A percentile compares a stretch with the other conserved stretches of the same genome.
phyloP scores from a whole-genome alignment of 257 asterid genomes.

The Petrea volubilis region DNA sequence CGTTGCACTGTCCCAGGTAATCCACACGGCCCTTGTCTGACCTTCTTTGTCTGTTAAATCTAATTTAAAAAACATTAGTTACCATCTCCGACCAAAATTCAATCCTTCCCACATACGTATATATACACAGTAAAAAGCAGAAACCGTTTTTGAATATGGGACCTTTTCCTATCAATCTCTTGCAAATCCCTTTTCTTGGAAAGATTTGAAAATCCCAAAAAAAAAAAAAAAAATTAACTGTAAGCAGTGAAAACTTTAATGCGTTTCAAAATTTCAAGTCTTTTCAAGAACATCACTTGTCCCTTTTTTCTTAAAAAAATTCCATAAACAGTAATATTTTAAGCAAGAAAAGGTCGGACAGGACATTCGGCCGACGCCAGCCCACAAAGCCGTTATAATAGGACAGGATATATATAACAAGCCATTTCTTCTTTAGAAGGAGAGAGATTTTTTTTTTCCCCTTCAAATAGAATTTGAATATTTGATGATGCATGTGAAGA shows the following conservation, averaged over 20 bases:
- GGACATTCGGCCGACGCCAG: constrained; percentile 41
- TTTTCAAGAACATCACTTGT: neutral
- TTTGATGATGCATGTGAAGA: constrained; percentile 2
- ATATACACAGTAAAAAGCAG: neutral
- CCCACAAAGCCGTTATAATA: constrained; percentile 46
- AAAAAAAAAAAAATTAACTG: neutral
- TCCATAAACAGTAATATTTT: neutral
- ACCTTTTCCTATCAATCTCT: neutral
- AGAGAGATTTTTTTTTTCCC: neutral
- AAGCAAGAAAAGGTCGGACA: constrained; percentile 19
- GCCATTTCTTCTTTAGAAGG: neutral
- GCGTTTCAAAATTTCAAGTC: neutral
- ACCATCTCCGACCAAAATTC: constrained; percentile 3
- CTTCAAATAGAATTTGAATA: neutral
- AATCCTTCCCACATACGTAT: neutral
- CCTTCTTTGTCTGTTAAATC: neutral
- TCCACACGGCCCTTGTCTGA: neutral
- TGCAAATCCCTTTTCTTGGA: neutral
- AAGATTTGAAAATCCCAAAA: neutral
- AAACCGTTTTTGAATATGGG: neutral
- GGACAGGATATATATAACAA: neutral
- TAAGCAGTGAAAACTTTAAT: constrained; percentile 22
- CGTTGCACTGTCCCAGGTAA: neutral
- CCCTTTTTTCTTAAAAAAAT: neutral
- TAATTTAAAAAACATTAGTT: neutral